A percentile compares a stretch with the other conserved stretches of the same genome.
Evolutionary conservation across 805 yeast species (phyloP).

Genomic region (Saturnispora diversa): DNA sequence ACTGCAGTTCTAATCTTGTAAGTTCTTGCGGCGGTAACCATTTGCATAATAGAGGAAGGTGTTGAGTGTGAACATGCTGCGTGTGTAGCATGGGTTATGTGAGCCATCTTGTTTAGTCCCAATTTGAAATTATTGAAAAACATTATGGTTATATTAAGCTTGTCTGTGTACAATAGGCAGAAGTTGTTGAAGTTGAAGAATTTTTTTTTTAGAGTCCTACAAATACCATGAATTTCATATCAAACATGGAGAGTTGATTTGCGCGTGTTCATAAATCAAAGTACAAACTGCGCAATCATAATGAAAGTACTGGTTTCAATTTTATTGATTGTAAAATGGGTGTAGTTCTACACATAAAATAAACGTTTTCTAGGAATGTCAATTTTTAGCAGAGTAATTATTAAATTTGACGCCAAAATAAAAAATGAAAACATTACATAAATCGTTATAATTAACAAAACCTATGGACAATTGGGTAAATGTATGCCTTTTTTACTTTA

Average conservation of each 20-base stretch:
- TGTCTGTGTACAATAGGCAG: background rate
- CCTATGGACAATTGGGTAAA: constrained; percentile 13
- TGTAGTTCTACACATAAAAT: background rate
- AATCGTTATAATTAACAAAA: background rate
- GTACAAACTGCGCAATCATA: background rate
- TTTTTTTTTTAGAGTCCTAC: too few relatives aligned
- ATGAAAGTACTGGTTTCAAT: background rate
- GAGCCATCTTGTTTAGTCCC: constrained; percentile 20
- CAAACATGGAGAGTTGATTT: too few relatives aligned
- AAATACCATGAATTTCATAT: too few relatives aligned
- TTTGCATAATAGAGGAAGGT: constrained; percentile 11
- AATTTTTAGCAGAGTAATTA: too few relatives aligned
- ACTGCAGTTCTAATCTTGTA: constrained; percentile 91
- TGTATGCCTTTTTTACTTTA: constrained; percentile 2
- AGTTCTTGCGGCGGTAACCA: constrained; percentile 40
- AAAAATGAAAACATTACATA: background rate
- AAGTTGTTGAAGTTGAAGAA: constrained; percentile 1
- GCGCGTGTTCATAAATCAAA: background rate
- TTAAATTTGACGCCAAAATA: background rate
- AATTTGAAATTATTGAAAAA: constrained; percentile 23
- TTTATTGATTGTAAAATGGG: background rate
- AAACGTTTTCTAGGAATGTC: background rate
- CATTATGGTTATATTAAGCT: constrained; percentile 12
- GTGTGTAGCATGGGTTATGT: constrained; percentile 11
- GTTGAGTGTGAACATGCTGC: constrained; percentile 8